Conservation (phyloP, 495 filamentous ascomycete genomes). For the Xylaria palmicola region DNA sequence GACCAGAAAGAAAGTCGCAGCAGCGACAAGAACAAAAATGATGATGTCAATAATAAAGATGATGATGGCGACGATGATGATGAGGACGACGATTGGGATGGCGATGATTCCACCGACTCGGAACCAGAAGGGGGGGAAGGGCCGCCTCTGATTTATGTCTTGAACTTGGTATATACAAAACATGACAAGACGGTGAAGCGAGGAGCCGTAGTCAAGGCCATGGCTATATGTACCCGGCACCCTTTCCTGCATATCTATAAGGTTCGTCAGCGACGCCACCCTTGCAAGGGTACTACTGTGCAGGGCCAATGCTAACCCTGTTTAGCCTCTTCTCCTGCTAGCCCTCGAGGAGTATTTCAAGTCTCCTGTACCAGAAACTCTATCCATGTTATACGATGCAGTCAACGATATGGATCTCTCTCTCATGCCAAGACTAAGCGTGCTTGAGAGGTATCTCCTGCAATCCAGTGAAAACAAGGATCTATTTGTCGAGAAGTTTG, state of each 20-base stretch:
- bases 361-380: slow-evolving; percentile 80
- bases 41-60: no score
- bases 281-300: not conserved
- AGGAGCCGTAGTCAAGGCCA: slow-evolving; percentile 94
- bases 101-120: slow-evolving; percentile 52
- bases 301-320: slow-evolving; percentile 26
- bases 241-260: slow-evolving; percentile 99
- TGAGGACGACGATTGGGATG: slow-evolving; percentile 57
- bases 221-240: slow-evolving; percentile 99
- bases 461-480: slow-evolving; percentile 92
- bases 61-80: slow-evolving; percentile 34
- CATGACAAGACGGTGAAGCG: slow-evolving; percentile 87
- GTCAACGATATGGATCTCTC: slow-evolving; percentile 97
- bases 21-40: slow-evolving; percentile 36
- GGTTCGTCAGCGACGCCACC: slow-evolving; percentile 44
- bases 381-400: slow-evolving; percentile 85
- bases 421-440: slow-evolving; percentile 80
- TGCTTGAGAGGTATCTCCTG: slow-evolving; percentile 81
- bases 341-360: slow-evolving; percentile 98
- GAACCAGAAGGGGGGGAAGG: slow-evolving; percentile 70
- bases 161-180: slow-evolving; percentile 98
- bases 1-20: slow-evolving; percentile 43
- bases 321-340: slow-evolving; percentile 84
- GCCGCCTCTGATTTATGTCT: slow-evolving; percentile 93
- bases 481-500: slow-evolving; percentile 96